Percentiles rank a stretch among this genome's conserved stretches.
Evolutionary conservation across 2,329 filamentous ascomycete species (phyloP).

Genomic region (Ceratocystiopsis brevicomis): DNA sequence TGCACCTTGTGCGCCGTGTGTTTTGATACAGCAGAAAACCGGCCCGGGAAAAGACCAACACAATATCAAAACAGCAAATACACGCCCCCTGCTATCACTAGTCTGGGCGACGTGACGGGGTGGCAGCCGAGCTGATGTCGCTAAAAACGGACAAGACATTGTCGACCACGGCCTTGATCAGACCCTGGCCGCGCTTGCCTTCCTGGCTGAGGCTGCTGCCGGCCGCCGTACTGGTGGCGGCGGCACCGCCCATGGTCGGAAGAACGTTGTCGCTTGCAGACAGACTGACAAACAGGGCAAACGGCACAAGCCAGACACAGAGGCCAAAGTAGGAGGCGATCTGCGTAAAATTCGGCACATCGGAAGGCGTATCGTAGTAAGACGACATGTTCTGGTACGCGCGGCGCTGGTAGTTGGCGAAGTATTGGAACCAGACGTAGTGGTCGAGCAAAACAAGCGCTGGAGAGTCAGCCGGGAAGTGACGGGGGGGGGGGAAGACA

Average conservation of each 20-base stretch:
- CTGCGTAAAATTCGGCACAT: constrained; percentile 71
- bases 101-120: no score
- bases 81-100: neutral
- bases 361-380: constrained; percentile 40
- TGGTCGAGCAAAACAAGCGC: constrained; percentile 70
- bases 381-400: constrained; percentile 39
- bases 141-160: constrained; percentile 33
- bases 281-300: constrained; percentile 82
- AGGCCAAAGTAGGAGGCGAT: constrained; percentile 92
- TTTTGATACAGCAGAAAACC: neutral
- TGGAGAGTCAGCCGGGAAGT: neutral
- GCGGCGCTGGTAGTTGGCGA: constrained; percentile 44
- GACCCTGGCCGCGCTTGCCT: constrained; percentile 35
- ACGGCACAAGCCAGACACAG: constrained; percentile 92
- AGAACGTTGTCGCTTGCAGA: constrained; percentile 90
- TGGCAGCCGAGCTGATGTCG: constrained; percentile 17
- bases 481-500: neutral
- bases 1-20: no score
- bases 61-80: neutral
- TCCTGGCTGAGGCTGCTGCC: constrained; percentile 13
- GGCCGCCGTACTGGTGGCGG: constrained; percentile 25
- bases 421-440: constrained; percentile 90
- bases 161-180: constrained; percentile 48
- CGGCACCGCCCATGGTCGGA: constrained; percentile 66
- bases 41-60: neutral